Evolutionary conservation across 2,329 filamentous ascomycete genomes (phyloP), one percentile per base, ranked within the genome.

Genomic region (Lasiodiplodia sp.): DNA sequence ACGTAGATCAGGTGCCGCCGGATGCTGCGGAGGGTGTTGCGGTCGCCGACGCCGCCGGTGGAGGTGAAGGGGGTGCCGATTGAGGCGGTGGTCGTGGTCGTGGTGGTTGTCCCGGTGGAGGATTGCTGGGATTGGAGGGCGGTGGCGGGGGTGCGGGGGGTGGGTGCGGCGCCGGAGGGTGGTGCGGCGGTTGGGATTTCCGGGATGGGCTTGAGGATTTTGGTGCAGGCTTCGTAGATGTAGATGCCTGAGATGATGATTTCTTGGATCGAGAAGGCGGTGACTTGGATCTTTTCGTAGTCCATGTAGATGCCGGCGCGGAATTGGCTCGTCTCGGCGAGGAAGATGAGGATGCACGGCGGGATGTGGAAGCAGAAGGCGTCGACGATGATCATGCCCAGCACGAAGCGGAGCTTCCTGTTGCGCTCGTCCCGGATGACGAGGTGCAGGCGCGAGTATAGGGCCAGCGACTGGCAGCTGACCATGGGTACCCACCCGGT

Each of bases 371-470:
- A 77, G 12, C 88, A 66, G 52, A 88, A 70, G n/a, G 81, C 82
- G 72, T 89, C 84, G 69, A 82, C 72, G 51, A 88, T 81, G 69
- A 91, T 90, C 84, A 90, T 88, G 67, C 75, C 81, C 0, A 89
- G 78, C 0, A 88, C 83, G 10, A 81, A 79, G 6, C 81, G 82
- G 0, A 90, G 79, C 2, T 84, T 75, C 2, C n/a, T 18, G 44
- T n/a, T 8, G n/a, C 76, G 76, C 11, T 82, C 78, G 56, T 87
- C 85, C n/a, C 83, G 83, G 3, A 88, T 78, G 14, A 91, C 82
- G 1, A 91, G 80, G 73, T 90, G 87, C 0, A 91, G 81, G 8
- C 88, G 83, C 0, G 87, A 90, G 79, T 87, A 91, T 1, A 91
- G 79, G 1, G 90, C 88, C 14, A 90, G 72, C 0, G 85, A 85